Conservation (phyloP, 108 stramenopile species). For the Conticribra weissflogii region DNA sequence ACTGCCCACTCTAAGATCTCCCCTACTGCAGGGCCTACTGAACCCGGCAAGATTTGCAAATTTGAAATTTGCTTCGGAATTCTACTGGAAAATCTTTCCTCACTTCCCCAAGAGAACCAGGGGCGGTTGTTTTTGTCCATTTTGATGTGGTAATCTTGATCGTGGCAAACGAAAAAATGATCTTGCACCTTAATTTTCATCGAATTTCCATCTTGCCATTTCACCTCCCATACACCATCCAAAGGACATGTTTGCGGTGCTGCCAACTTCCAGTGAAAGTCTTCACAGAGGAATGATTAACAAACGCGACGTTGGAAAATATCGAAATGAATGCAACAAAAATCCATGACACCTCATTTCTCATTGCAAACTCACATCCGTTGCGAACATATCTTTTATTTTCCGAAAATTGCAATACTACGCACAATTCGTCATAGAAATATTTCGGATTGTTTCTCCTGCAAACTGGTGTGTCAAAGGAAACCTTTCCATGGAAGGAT, state of each 20-base stretch:
- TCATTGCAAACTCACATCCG: not conserved
- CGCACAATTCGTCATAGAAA: conserved; percentile 31
- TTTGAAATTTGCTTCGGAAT: conserved; percentile 28
- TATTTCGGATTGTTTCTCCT: not conserved
- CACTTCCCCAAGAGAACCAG: conserved; percentile 15
- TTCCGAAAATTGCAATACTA: not conserved
- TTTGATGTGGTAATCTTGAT: conserved; percentile 11
- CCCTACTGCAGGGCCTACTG: conserved; percentile 42
- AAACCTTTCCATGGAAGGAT: conserved; percentile 56
- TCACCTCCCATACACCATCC: conserved; percentile 61
- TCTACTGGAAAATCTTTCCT: not conserved
- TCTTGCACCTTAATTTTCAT: conserved; percentile 24
- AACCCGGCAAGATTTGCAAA: conserved; percentile 35
- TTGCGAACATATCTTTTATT: not conserved
- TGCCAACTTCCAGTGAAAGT: conserved; percentile 1
- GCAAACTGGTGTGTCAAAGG: not conserved
- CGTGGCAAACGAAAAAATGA: conserved; percentile 14
- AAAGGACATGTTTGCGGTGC: conserved; percentile 41
- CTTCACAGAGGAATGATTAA: conserved; percentile 22
- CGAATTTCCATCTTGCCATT: conserved; percentile 14
- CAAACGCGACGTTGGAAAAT: conserved; percentile 49
- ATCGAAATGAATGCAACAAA: conserved; percentile 3
- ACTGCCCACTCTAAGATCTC: conserved; percentile 47
- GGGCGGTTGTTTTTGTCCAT: conserved; percentile 11
- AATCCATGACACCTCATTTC: not conserved